Base-by-base conservation (phyloP, 164 flowering plant genomes). In the Protea cynaroides region DNA sequence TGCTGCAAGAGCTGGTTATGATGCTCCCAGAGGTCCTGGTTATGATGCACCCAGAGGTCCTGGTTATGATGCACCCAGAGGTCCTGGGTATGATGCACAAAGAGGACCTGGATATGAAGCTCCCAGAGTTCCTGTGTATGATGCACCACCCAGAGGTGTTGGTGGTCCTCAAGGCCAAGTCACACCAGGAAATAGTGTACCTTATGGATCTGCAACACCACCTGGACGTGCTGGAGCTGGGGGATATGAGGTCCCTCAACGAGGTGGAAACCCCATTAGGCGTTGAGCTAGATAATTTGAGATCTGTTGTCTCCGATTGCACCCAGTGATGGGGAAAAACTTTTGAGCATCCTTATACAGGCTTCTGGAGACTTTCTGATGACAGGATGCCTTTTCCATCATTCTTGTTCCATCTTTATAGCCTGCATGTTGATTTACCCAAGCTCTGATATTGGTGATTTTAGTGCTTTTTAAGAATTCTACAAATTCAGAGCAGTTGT, bases 191-290 rank as follows among this genome's bases (percentile, higher is more conserved):
- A 72, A 58, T 60, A 81, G 61, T 71, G 64, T 21, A 18, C 78
- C 84, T 37, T 82, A 79, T 59, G 80, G 81, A 17, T 78, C 83
- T 34, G 69, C 81, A 67, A 72, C 85, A 14, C 87, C 89, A 17
- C 84, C 82, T 71, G 36, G 79, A 52, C 79, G 74, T 24, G 46
- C 75, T 65, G 75, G 76, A 23, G 64, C 65, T 1, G 50, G 64
- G 59, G 79, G 72, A 7, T 77, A 78, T 62, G 86, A 79, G 59
- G 68, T 76, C 47, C 78, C 67, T 40, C 55, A 81, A 59, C 77
- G 80, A 52, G 87, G 79, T 43, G 82, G 81, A 59, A 83, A 83
- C 63, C 79, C 76, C 43, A 68, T n/a, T 17, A 62, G 79, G 37
- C 73, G 82, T 79, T 86, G 72, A 82, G 68, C 61, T 13, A 17